Evolutionary conservation across 352 stramenopile species (phyloP).

Genomic region (Phytopythium kandeliae): DNA sequence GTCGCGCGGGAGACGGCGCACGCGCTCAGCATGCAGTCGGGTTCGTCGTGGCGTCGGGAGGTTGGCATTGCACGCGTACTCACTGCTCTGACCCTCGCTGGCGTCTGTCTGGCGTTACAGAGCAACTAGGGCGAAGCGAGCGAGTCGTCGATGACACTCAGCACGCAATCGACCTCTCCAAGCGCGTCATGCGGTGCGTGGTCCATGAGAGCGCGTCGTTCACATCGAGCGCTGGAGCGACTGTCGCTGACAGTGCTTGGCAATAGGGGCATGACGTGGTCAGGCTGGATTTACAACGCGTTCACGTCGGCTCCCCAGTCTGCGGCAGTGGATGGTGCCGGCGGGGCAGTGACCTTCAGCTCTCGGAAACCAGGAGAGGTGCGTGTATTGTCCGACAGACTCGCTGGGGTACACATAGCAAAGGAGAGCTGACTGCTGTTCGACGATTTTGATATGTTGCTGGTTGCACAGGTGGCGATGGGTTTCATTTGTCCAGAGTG

Average conservation of each 20-base stretch:
- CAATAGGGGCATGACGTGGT: slow-evolving; percentile 72
- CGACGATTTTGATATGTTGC: background rate
- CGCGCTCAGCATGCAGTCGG: slow-evolving; percentile 56
- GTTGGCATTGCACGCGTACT: background rate
- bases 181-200: slow-evolving; percentile 40
- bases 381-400: background rate
- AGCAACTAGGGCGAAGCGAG: slow-evolving; percentile 57
- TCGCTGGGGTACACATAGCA: too few relatives aligned
- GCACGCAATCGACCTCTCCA: slow-evolving; percentile 46
- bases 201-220: background rate
- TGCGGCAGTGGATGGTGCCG: background rate
- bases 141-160: slow-evolving; percentile 52
- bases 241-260: too few relatives aligned
- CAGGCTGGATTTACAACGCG: slow-evolving; percentile 73
- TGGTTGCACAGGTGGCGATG: slow-evolving; percentile 54
- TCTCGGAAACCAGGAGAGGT: slow-evolving; percentile 8
- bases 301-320: slow-evolving; percentile 32
- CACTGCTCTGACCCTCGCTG: background rate
- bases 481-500: slow-evolving; percentile 84
- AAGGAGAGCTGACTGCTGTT: too few relatives aligned
- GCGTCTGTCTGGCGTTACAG: slow-evolving; percentile 8
- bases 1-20: slow-evolving; percentile 50
- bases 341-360: background rate
- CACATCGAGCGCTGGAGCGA: too few relatives aligned
- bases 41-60: slow-evolving; percentile 8